Evolutionary conservation across 169 alveolate species (phyloP).

Genomic region (Toxoplasma gondii): DNA sequence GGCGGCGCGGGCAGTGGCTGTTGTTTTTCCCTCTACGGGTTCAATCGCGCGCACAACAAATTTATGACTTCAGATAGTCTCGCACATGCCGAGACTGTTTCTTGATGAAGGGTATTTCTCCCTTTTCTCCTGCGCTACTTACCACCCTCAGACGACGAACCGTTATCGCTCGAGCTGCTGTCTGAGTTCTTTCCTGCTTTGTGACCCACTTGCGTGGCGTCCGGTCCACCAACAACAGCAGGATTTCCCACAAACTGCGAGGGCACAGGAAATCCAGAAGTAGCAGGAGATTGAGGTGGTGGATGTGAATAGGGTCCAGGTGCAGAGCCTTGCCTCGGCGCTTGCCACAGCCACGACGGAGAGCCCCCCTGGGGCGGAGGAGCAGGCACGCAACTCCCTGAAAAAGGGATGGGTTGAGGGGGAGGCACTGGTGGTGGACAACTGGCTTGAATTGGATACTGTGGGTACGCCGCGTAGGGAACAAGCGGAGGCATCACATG

Average conservation of each 20-base stretch:
- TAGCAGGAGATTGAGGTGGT: background rate
- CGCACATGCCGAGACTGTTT: background rate
- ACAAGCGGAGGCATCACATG: background rate
- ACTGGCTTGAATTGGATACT: background rate
- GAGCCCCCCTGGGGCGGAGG: background rate
- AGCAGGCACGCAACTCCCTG: background rate
- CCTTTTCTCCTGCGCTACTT: background rate
- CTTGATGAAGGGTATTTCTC: background rate
- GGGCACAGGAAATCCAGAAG: background rate
- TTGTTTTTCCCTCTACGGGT: no score
- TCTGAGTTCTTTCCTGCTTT: background rate
- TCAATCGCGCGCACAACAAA: no score
- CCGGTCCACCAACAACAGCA: background rate
- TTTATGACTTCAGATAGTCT: no score
- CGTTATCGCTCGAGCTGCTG: background rate
- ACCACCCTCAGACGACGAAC: background rate
- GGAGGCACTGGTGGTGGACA: background rate
- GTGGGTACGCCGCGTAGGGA: background rate
- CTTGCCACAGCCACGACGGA: background rate
- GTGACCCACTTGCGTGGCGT: background rate
- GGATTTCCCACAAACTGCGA: background rate
- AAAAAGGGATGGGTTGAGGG: background rate
- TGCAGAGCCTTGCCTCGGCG: background rate
- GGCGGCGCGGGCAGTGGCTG: no score
- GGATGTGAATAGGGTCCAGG: background rate